These are phyloP conservation scores for Candida anutae DNA, from an alignment of 1,139 yeast species.

Conservation along the genomic window DNA sequence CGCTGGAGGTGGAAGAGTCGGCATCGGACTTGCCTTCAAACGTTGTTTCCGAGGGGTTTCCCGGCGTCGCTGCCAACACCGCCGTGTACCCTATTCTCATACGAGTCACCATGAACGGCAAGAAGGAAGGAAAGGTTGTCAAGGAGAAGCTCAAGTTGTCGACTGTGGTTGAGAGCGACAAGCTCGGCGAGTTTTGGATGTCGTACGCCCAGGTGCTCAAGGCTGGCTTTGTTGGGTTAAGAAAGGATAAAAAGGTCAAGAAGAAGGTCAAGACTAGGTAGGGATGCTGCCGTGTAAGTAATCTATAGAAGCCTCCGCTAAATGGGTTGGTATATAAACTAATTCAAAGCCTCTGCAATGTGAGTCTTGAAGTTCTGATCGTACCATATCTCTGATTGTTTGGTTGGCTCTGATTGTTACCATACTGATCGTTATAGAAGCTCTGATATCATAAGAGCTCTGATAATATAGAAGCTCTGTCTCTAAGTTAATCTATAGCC, in stretches of 20 bases:
- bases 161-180: slow-evolving; percentile 53
- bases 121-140: slow-evolving; percentile 20
- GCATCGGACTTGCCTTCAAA: slow-evolving; percentile 30
- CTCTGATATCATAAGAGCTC: too few species aligned
- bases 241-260: slow-evolving; percentile 60
- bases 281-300: not conserved
- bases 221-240: slow-evolving; percentile 50
- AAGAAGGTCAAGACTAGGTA: slow-evolving; percentile 29
- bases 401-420: too few species aligned
- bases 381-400: too few species aligned
- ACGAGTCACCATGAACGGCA: slow-evolving; percentile 54
- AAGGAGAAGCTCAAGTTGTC: slow-evolving; percentile 46
- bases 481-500: too few species aligned
- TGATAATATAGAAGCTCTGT: too few species aligned
- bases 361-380: too few species aligned
- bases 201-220: slow-evolving; percentile 60
- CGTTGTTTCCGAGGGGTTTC: slow-evolving; percentile 16
- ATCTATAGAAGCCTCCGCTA: too few species aligned
- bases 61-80: slow-evolving; percentile 9
- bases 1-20: slow-evolving; percentile 9
- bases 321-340: too few species aligned
- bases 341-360: too few species aligned
- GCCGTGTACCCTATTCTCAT: slow-evolving; percentile 41
- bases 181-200: slow-evolving; percentile 61
- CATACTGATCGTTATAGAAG: too few species aligned